Conservation (phyloP, 163 green algal species). For the Scenedesmus sp. region DNA sequence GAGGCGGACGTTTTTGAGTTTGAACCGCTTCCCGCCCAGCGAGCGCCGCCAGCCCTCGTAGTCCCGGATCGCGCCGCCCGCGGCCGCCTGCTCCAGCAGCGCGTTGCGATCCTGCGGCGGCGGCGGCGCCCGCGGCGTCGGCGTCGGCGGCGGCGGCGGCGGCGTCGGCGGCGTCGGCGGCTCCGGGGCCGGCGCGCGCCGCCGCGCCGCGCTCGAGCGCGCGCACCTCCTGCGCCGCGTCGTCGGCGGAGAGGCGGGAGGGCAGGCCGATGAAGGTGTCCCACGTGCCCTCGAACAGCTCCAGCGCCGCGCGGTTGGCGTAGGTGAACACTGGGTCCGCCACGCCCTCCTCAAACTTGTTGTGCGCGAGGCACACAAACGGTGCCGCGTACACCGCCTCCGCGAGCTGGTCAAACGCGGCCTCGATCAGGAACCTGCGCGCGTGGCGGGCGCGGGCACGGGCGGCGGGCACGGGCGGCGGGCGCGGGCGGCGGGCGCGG, state of each 20-base stretch:
- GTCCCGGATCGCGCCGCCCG: neutral
- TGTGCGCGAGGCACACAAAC: slow-evolving; percentile 58
- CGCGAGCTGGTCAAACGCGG: slow-evolving; percentile 51
- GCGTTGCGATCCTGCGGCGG: slow-evolving; percentile 42
- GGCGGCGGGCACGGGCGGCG: too few species aligned
- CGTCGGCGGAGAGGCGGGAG: slow-evolving; percentile 27
- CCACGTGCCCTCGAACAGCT: slow-evolving; percentile 41
- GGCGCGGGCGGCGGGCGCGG: too few species aligned
- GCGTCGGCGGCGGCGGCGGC: too few species aligned
- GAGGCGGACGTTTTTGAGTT: slow-evolving; percentile 48
- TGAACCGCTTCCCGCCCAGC: slow-evolving; percentile 51
- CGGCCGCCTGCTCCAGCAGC: slow-evolving; percentile 47
- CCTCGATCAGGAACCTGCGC: slow-evolving; percentile 57
- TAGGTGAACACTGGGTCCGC: slow-evolving; percentile 56
- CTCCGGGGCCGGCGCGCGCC: neutral
- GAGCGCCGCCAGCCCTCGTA: slow-evolving; percentile 50
- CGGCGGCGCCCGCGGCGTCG: neutral
- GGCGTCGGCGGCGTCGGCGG: too few species aligned
- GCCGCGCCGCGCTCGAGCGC: too few species aligned
- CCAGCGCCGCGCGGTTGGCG: slow-evolving; percentile 49
- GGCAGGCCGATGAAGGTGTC: slow-evolving; percentile 36
- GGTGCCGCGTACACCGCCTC: slow-evolving; percentile 54
- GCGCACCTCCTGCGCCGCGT: neutral
- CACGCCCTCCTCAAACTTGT: slow-evolving; percentile 54
- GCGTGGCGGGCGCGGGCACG: too few species aligned